A percentile compares a stretch with the other conserved stretches of the same genome.
Evolutionary conservation across 495 filamentous ascomycete species (phyloP).

Genomic region (Staphylotrichum tortipilum): DNA sequence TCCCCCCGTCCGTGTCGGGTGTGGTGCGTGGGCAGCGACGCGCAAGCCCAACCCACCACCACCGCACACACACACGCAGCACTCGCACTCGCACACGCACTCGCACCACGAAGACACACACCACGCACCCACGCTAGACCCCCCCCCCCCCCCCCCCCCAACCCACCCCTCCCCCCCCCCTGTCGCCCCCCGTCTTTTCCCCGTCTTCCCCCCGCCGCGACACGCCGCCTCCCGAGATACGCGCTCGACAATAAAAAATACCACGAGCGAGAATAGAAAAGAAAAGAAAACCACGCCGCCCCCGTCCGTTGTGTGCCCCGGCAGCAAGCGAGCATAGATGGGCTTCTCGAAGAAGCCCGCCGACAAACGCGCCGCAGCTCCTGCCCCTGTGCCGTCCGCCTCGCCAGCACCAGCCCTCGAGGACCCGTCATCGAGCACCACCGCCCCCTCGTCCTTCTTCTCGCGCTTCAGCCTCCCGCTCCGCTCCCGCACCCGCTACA

Average conservation of each 20-base stretch:
- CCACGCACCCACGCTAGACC: no score
- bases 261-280: no score
- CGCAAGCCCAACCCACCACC: not conserved
- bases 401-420: constrained; percentile 22
- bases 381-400: constrained; percentile 13
- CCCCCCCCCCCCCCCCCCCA: no score
- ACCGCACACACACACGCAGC: no score
- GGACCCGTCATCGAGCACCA: constrained; percentile 22
- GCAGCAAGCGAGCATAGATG: constrained; percentile 28
- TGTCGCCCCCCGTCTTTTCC: no score
- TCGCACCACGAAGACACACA: no score
- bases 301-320: constrained; percentile 2
- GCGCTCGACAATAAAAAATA: no score
- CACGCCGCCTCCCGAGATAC: constrained; percentile 6
- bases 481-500: constrained; percentile 55
- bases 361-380: constrained; percentile 26
- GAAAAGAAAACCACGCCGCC: no score
- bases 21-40: constrained; percentile 5
- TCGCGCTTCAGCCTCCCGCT: constrained; percentile 47
- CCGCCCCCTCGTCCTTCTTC: constrained; percentile 36
- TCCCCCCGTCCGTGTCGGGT: not conserved
- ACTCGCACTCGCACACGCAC: no score
- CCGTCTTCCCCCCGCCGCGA: no score
- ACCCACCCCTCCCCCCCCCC: no score
- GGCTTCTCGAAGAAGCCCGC: constrained; percentile 26